Evolutionary conservation across 2,329 filamentous ascomycete species (phyloP).

Genomic region (Arachnomyces sp.): DNA sequence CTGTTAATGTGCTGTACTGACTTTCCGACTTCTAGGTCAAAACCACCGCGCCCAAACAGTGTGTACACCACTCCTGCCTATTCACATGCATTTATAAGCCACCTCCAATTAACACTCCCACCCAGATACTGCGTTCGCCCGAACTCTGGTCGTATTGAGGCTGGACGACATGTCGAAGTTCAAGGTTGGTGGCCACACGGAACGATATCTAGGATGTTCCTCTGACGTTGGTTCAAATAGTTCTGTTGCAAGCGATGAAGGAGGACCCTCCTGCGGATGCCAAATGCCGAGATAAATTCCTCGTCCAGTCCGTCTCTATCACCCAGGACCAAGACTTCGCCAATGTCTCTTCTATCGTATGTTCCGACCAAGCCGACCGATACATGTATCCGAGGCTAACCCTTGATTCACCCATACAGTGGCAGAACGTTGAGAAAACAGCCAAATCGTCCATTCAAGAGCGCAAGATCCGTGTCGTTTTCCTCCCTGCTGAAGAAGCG

Average conservation of each 20-base stretch:
- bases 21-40: slow-evolving; percentile 60
- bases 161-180: slow-evolving; percentile 82
- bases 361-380: slow-evolving; percentile 22
- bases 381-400: slow-evolving; percentile 10
- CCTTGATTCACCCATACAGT: slow-evolving; percentile 44
- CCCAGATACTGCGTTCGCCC: slow-evolving; percentile 91
- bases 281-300: slow-evolving; percentile 94
- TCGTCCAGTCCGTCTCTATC: slow-evolving; percentile 85
- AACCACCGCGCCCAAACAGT: slow-evolving; percentile 98
- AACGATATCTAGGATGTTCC: slow-evolving; percentile 1
- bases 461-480: slow-evolving; percentile 90
- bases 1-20: slow-evolving; percentile 18
- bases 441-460: slow-evolving; percentile 75
- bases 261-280: slow-evolving; percentile 76
- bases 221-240: slow-evolving; percentile 38
- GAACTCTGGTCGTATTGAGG: slow-evolving; percentile 92
- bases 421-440: slow-evolving; percentile 62
- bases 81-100: slow-evolving; percentile 4
- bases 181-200: slow-evolving; percentile 53
- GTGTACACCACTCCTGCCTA: slow-evolving; percentile 36
- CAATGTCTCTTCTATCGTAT: slow-evolving; percentile 72
- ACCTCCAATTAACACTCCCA: slow-evolving; percentile 14
- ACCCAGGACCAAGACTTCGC: slow-evolving; percentile 74
- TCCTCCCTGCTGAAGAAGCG: slow-evolving; percentile 57
- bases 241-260: slow-evolving; percentile 97